Percentiles rank a stretch among this genome's conserved stretches.
Evolutionary conservation across 495 filamentous ascomycete genomes (phyloP).

Genomic region (Penicillium bovifimosum): DNA sequence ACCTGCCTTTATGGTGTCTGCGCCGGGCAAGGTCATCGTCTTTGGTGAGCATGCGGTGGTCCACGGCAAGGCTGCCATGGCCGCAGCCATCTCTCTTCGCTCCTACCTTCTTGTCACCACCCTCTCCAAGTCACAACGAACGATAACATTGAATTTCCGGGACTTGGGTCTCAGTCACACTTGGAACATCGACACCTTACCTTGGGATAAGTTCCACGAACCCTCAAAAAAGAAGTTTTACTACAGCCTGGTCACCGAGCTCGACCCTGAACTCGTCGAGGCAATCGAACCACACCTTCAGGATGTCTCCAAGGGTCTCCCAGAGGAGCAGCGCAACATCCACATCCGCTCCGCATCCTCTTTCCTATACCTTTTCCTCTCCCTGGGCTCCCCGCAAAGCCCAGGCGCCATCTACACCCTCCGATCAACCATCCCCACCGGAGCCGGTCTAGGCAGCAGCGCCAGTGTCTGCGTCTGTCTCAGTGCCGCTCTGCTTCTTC

Average conservation of each 20-base stretch:
- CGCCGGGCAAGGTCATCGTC: constrained; percentile 95
- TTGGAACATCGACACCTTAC: constrained; percentile 86
- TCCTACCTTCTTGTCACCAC: constrained; percentile 94
- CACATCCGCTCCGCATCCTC: constrained; percentile 72
- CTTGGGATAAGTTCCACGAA: constrained; percentile 74
- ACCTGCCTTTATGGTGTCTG: constrained; percentile 94
- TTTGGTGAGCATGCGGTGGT: constrained; percentile 97
- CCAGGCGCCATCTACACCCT: constrained; percentile 82
- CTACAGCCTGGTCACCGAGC: constrained; percentile 76
- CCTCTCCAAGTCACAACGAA: constrained; percentile 77
- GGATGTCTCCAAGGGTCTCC: constrained; percentile 57
- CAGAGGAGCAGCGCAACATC: constrained; percentile 65
- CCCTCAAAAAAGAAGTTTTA: constrained; percentile 88
- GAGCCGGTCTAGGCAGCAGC: constrained; percentile 86
- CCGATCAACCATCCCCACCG: constrained; percentile 89
- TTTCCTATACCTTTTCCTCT: constrained; percentile 91
- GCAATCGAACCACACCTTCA: constrained; percentile 72
- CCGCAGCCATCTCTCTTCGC: constrained; percentile 86
- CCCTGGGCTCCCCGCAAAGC: constrained; percentile 71
- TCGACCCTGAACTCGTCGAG: constrained; percentile 74
- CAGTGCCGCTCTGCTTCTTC: constrained; percentile 77
- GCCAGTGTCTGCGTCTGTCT: constrained; percentile 88
- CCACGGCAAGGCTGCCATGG: constrained; percentile 92
- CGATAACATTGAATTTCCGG: constrained; percentile 77
- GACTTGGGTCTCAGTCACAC: constrained; percentile 82